Base-by-base conservation (phyloP, 441 rosid genomes). In the Populus hybrid region DNA sequence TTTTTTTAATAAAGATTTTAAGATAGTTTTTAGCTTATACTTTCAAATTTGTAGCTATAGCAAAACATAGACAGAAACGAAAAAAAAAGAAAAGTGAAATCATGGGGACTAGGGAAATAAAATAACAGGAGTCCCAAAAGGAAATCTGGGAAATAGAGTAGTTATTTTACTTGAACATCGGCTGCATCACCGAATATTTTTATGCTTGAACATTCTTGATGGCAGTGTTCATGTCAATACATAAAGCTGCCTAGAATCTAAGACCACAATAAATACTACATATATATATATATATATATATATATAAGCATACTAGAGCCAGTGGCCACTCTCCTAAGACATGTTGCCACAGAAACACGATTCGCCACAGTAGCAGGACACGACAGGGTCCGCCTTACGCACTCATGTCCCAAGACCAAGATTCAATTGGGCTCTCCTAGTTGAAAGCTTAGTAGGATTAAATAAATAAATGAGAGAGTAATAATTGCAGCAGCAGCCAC, bases 191-290 rank as follows among this genome's bases (percentile, higher is more conserved):
- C 10, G 20, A 72, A 45, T 74, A 68, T 20, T 67, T 74, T 80
- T 71, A 73, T 74, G 69, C 20, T 67, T 64, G 77, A 82, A 82
- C 84, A 82, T 82, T 83, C 84, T 87, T 82, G 90, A 71, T 87
- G 81, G 72, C 67, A 59, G 83, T 74, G 84, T 78, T 74, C 1
- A 40, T 67, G 33, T 26, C 56, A 74, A 38, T 66, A n/a, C 68
- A 59, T 24, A 75, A 80, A 23, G 61, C 21, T 36, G 26, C 28
- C 65, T 21, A 21, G 64, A 59, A 59, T 59, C 64, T 61, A 9
- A 9, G 24, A 21, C 65, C 26, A 21, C 11, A 23, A 61, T 23
- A 56, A 28, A 59, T 72, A 72, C 45, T 10, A 3, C 76, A 36
- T 12, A 16, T n/a, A 45, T 76, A 36, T 68, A n/a, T n/a, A n/a